Conservation (phyloP, 1,284 basidiomycete species). For the Paramarasmius palmivorus region DNA sequence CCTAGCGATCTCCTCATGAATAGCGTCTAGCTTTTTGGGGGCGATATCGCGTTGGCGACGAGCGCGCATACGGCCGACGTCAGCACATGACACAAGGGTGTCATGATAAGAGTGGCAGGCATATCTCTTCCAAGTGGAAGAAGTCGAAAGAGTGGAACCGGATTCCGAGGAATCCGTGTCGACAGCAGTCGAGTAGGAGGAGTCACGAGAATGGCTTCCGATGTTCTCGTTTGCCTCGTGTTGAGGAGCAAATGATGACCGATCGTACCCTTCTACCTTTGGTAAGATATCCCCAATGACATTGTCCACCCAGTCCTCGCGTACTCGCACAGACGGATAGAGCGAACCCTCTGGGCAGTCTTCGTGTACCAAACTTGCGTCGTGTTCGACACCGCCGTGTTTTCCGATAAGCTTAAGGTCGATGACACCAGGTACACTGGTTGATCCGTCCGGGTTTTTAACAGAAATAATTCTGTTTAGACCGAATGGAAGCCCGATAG, state of each 20-base stretch:
- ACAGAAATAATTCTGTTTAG: slow-evolving; percentile 2
- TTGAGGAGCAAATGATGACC: neutral
- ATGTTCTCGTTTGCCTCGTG: neutral
- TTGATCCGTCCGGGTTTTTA: slow-evolving; percentile 12
- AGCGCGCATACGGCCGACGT: slow-evolving; percentile 13
- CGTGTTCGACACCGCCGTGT: slow-evolving; percentile 20
- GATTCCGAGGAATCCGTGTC: neutral
- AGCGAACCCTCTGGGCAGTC: slow-evolving; percentile 10
- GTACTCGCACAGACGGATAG: slow-evolving; percentile 9
- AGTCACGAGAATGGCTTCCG: neutral
- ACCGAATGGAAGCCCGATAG: slow-evolving; percentile 8
- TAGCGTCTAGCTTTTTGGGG: slow-evolving; percentile 5
- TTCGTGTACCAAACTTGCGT: slow-evolving; percentile 20
- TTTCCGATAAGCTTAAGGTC: slow-evolving; percentile 16
- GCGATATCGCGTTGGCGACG: slow-evolving; percentile 10
- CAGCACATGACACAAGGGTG: slow-evolving; percentile 11
- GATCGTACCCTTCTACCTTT: slow-evolving; percentile 2
- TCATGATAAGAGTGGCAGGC: neutral
- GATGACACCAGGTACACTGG: slow-evolving; percentile 8
- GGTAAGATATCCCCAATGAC: slow-evolving; percentile 14
- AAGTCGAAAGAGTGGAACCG: neutral
- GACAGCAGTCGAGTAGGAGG: neutral
- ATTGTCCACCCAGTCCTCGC: slow-evolving; percentile 10
- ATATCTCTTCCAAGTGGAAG: neutral
- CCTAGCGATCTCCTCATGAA: slow-evolving; percentile 15